phyloP scores from a whole-genome alignment of 805 yeast species.

The Candida adriatica region DNA sequence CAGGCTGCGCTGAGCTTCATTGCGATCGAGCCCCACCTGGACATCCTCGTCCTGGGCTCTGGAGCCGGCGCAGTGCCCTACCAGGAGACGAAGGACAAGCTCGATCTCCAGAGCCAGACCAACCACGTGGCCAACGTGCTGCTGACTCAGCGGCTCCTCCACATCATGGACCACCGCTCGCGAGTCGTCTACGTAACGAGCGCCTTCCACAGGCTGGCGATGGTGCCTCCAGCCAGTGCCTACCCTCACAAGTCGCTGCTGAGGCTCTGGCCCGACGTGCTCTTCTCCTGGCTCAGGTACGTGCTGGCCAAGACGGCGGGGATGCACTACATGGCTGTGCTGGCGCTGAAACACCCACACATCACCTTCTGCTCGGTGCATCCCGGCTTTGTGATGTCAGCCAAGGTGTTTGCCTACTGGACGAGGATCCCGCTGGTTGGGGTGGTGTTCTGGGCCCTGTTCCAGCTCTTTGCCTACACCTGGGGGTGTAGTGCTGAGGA shows the following conservation, averaged over 20 bases:
- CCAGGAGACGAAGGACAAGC: constrained; percentile 55
- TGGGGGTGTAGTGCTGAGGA: constrained; percentile 69
- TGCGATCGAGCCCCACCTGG: constrained; percentile 40
- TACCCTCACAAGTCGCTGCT: constrained; percentile 13
- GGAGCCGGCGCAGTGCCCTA: constrained; percentile 77
- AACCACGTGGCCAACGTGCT: constrained; percentile 73
- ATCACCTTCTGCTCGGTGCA: constrained; percentile 61
- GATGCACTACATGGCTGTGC: constrained; percentile 61
- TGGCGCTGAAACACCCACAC: constrained; percentile 61
- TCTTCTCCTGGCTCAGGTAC: constrained; percentile 74
- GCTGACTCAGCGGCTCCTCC: constrained; percentile 53
- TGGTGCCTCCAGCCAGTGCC: constrained; percentile 26
- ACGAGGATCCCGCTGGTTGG: constrained; percentile 78
- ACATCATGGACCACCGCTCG: constrained; percentile 29
- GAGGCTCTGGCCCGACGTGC: constrained; percentile 51
- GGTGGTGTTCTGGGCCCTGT: constrained; percentile 59
- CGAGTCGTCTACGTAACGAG: constrained; percentile 44
- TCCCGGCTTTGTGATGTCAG: constrained; percentile 84
- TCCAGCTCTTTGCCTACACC: constrained; percentile 60
- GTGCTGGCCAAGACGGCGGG: constrained; percentile 73
- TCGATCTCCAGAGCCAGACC: constrained; percentile 76
- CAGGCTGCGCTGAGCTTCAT: constrained; percentile 41
- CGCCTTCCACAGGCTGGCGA: constrained; percentile 48
- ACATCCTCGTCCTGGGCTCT: constrained; percentile 69
- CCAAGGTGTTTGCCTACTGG: constrained; percentile 70